Evolutionary conservation across 768 basidiomycete genomes (phyloP).

Genomic region (Tylopilus sp.): DNA sequence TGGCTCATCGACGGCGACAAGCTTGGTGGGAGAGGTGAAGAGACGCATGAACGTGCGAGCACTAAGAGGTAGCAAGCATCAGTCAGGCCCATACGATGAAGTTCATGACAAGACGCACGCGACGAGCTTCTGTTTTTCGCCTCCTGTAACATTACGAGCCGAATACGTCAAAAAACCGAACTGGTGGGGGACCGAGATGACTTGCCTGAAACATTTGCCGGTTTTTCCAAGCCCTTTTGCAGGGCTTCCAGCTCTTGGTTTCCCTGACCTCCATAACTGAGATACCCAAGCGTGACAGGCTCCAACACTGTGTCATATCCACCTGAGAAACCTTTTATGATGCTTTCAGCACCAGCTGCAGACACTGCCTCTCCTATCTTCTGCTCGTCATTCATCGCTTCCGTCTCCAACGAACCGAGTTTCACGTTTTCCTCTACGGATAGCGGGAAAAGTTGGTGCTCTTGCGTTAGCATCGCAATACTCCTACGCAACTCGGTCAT

Average conservation of each 20-base stretch:
- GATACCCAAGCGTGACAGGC: constrained; percentile 26
- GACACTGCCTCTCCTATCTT: constrained; percentile 21
- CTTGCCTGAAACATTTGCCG: constrained; percentile 25
- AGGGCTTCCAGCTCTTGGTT: constrained; percentile 13
- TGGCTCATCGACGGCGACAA: constrained; percentile 37
- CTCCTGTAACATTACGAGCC: constrained; percentile 12
- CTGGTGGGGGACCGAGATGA: background rate
- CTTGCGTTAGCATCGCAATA: constrained; percentile 43
- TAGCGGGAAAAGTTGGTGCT: constrained; percentile 36
- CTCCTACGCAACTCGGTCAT: constrained; percentile 33
- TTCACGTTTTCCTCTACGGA: constrained; percentile 41
- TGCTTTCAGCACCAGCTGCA: constrained; percentile 39
- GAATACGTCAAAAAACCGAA: background rate
- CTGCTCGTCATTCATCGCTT: constrained; percentile 9
- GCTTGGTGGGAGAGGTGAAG: constrained; percentile 26
- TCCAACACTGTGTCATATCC: constrained; percentile 41
- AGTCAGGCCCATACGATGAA: background rate
- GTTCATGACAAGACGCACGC: constrained; percentile 7
- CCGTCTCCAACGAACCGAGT: constrained; percentile 26
- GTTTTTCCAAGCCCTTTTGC: constrained; percentile 19
- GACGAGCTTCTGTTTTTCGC: constrained; percentile 33
- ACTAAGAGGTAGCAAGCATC: constrained; percentile 3
- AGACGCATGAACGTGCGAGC: constrained; percentile 43
- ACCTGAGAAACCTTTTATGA: constrained; percentile 35
- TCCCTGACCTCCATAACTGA: constrained; percentile 24